Conservation (phyloP, 768 basidiomycete genomes). For the Amanita polypyramis region DNA sequence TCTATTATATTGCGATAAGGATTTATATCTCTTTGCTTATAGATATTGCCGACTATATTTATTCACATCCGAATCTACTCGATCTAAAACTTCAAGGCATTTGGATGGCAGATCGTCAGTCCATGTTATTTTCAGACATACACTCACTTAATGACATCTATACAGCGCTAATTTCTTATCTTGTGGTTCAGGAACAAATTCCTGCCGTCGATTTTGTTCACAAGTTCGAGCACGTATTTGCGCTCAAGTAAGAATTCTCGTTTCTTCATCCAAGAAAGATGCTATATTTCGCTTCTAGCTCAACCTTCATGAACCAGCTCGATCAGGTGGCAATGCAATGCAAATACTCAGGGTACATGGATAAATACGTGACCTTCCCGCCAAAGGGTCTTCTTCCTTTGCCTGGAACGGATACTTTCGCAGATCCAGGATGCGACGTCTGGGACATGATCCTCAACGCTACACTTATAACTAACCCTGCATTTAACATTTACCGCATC, state of each 20-base stretch:
- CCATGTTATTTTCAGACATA: neutral
- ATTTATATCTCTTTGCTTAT: slow-evolving; percentile 1
- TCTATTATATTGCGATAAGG: neutral
- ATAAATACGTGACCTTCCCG: slow-evolving; percentile 56
- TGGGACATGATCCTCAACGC: slow-evolving; percentile 59
- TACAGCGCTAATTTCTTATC: slow-evolving; percentile 47
- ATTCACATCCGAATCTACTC: slow-evolving; percentile 39
- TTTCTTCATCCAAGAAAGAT: neutral
- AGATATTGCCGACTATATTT: slow-evolving; percentile 75
- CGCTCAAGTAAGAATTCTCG: slow-evolving; percentile 46
- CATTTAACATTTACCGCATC: slow-evolving; percentile 70
- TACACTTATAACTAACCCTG: slow-evolving; percentile 55
- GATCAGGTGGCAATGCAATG: slow-evolving; percentile 43
- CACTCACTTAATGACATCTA: neutral
- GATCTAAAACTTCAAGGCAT: slow-evolving; percentile 56
- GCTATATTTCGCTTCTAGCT: slow-evolving; percentile 23
- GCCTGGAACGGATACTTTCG: slow-evolving; percentile 42
- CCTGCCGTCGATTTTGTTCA: slow-evolving; percentile 69
- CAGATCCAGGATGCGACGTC: slow-evolving; percentile 47
- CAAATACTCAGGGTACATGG: slow-evolving; percentile 51
- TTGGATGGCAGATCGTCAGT: slow-evolving; percentile 65
- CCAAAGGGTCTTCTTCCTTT: slow-evolving; percentile 59
- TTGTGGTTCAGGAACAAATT: slow-evolving; percentile 57
- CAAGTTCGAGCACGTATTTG: slow-evolving; percentile 59
- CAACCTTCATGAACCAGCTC: slow-evolving; percentile 50